A percentile compares a stretch with the other conserved stretches of the same genome.
Conservation (phyloP, 1,284 basidiomycete species). For the Naganishia sp. region DNA sequence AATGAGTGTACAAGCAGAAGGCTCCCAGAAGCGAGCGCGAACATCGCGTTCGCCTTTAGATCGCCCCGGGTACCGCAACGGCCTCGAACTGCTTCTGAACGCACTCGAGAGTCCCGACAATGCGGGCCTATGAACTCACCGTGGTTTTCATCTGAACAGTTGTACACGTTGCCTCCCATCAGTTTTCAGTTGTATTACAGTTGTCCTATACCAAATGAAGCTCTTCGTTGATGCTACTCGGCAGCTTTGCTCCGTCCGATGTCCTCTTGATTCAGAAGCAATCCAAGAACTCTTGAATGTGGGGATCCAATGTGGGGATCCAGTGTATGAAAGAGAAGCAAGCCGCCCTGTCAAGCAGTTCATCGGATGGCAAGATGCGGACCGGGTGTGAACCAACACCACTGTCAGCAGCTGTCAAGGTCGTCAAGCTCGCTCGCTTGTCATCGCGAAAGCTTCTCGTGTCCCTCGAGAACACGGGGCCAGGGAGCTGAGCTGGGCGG, state of each 20-base stretch:
- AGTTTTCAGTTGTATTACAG: slow-evolving; percentile 7
- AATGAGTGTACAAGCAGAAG: neutral
- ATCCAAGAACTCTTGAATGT: too few relatives aligned
- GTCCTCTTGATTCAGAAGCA: too few relatives aligned
- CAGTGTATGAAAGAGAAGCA: too few relatives aligned
- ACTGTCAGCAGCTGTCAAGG: neutral
- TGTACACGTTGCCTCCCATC: neutral
- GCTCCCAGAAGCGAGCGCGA: slow-evolving; percentile 1
- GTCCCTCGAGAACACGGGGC: too few relatives aligned
- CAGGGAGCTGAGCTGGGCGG: too few relatives aligned
- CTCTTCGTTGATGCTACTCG: neutral
- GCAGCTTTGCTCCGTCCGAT: neutral
- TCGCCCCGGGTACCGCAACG: slow-evolving; percentile 14
- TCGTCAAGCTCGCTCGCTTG: too few relatives aligned
- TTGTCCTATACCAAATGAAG: neutral
- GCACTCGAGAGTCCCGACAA: slow-evolving; percentile 25
- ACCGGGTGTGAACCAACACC: neutral
- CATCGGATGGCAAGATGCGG: too few relatives aligned
- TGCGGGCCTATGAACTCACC: neutral
- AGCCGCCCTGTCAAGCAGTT: too few relatives aligned
- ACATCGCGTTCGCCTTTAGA: neutral
- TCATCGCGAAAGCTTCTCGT: too few relatives aligned
- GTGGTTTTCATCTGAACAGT: neutral
- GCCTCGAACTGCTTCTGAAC: slow-evolving; percentile 32
- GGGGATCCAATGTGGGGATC: too few relatives aligned